Base-by-base conservation (phyloP, 1,284 basidiomycete genomes). In the Rhizoctonia solani region DNA sequence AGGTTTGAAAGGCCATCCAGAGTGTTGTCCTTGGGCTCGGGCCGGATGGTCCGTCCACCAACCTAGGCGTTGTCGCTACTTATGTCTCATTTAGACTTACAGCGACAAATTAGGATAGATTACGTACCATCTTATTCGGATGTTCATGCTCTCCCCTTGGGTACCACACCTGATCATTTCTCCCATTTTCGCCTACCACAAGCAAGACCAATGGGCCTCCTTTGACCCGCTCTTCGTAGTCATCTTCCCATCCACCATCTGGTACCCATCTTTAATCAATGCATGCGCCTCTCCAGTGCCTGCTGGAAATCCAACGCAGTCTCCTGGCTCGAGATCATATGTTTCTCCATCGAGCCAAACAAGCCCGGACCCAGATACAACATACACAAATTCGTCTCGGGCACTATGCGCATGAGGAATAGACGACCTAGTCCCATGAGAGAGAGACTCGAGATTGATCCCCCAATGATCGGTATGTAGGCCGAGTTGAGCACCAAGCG, bases 331-430 rank as follows among this genome's bases (percentile, higher is more conserved):
- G 19, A 73, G 66, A 2, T 59, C 65, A 21, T 69, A 50, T 0
- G 69, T 69, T 37, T 69, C 29, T 4, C 72, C 72, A 67, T 73
- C 69, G 14, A 73, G 53, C 71, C 71, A 73, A 8, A 73, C 66
- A 1, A 69, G 54, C 3, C 70, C 72, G 23, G 46, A 58, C 1
- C 72, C 72, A 11, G 65, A 65, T 4, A 73, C 52, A 25, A 73
- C 63, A 55, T 70, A 72, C 2, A 73, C 69, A 32, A 73, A 44
- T 50, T 73, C 72, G 29, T 73, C 72, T 67, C 72, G 70, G 14
- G 66, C 49, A 23, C 70, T 72, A 34, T 46, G 67, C 16, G 67
- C 46, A 54, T 52, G 55, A 21, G 58, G 58, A 34, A 63, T 41
- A 16, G 72, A 73, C 11, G 72, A 71, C 44, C 71, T 63, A 9